Evolutionary conservation across 352 stramenopile species (phyloP), one percentile per base, ranked within the genome.

Genomic region (Phytopythium vexans): DNA sequence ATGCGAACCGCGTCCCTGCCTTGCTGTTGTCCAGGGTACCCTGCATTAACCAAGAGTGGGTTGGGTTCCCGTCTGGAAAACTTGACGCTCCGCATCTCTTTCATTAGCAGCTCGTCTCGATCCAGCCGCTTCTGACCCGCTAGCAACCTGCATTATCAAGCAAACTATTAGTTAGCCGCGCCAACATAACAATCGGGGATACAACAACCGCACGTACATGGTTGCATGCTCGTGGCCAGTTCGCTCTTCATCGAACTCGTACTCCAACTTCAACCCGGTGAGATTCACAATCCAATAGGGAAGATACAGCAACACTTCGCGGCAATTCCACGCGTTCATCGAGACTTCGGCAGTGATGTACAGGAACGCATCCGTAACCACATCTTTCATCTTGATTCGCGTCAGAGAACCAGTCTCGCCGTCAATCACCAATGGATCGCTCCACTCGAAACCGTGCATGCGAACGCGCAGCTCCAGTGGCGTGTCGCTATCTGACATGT

Each of bases 281-380:
- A 93, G 61, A 51, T 95, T 95, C 27, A 95, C 80, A 47, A 95
- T 90, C 86, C 86, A 95, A 61, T 94, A 95, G 11, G 86, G 86
- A 9, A 93, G 82, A 51, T 85, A 94, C n/a, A 95, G 56, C 12
- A 88, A 82, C 39, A 95, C 59, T 48, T 94, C 83, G 8, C 71
- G 74, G 31, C 77, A 90, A 7, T 69, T 62, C 6, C 79, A 77
- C 59, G 70, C 79, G 6, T 68, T 72, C 40, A 69, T 67, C 37
- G 79, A 63, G 41, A 72, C 75, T 43, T 94, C 83, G 11, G 67
- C 79, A 12, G 77, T 88, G 38, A 94, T 66, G 58, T 84, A 90
- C 50, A 94, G 60, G 33, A 79, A 58, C 12, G 83, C 79, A 41
- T 84, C 80, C 31, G 70, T 90, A n/a, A 88, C 76, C 5, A 91